Evolutionary conservation across 2,329 filamentous ascomycete species (phyloP), one percentile per base, ranked within the genome.

Genomic region (Aspergillus aculeatus): DNA sequence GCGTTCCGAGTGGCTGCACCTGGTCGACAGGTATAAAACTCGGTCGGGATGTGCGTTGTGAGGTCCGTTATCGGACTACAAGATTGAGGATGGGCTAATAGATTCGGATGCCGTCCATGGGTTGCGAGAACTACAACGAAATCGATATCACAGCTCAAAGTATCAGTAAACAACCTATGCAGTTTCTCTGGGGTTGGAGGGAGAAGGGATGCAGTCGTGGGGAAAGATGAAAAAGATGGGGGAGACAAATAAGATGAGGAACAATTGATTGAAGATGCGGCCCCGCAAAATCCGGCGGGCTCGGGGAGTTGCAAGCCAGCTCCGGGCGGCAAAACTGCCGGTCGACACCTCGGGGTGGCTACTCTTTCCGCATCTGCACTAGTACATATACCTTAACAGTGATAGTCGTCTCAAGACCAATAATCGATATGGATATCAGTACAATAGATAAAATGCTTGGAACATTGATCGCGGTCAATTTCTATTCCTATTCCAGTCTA

Each of bases 251-350:
- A 41, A 19, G 21, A 35, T 12, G 32, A 54, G 51, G 51, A 49
- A 49, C 49, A 41, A 29, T 29, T 29, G 26, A 29, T 29, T 29
- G 26, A 29, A 48, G 29, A 53, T 59, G 59, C 50, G 54, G 51
- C 60, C 61, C 56, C 58, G 53, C 48, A 58, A 59, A 62, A 58
- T 56, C 63, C 62, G 62, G 60, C 58, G 59, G 59, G 48, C 60
- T 62, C 67, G 67, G 66, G 66, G 67, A 69, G 65, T 47, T 54
- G 54, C 5, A 35, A 44, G 7, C 44, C 47, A 61, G 51, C 67
- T 69, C 67, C 67, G 67, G 59, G 19, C 19, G 52, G 54, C 21
- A 47, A 38, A 26, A 19, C 44, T 23, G 47, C 47, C 21, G 54
- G 49, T 16, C 47, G 19, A 26, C 26, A 12, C 16, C 21, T 23